Evolutionary conservation across 441 rosid genomes (phyloP).

Genomic region (Arabidopsis lyrata): DNA sequence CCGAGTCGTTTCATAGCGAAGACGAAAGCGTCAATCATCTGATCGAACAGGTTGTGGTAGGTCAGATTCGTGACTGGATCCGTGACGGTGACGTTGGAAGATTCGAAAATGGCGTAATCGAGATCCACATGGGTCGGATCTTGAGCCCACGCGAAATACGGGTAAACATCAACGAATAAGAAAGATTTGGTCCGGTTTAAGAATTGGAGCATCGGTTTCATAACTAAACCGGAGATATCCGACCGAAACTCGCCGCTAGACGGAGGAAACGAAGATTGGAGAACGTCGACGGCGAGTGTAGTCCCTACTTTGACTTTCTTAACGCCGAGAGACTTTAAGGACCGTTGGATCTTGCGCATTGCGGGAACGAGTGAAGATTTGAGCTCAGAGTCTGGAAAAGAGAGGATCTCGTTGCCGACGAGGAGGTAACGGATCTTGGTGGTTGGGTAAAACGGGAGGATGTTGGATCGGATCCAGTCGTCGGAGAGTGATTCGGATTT

Average conservation of each 20-base stretch:
- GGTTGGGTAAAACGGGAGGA: slow-evolving; percentile 61
- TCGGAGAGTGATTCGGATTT: slow-evolving; percentile 61
- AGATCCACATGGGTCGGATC: slow-evolving; percentile 63
- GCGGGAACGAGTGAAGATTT: slow-evolving; percentile 76
- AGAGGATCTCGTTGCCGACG: slow-evolving; percentile 86
- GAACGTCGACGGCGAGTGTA: slow-evolving; percentile 68
- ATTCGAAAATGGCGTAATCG: slow-evolving; percentile 66
- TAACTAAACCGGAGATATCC: slow-evolving; percentile 58
- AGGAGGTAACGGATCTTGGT: slow-evolving; percentile 89
- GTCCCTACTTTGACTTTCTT: slow-evolving; percentile 78
- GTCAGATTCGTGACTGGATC: slow-evolving; percentile 70
- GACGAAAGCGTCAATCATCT: slow-evolving; percentile 74
- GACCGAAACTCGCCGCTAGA: slow-evolving; percentile 77
- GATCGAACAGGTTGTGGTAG: slow-evolving; percentile 86
- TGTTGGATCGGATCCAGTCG: slow-evolving; percentile 66
- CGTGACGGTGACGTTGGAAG: slow-evolving; percentile 56
- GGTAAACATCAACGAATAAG: slow-evolving; percentile 77
- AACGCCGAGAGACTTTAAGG: slow-evolving; percentile 52
- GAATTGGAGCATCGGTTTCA: slow-evolving; percentile 81
- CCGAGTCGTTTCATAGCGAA: slow-evolving; percentile 85
- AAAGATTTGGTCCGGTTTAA: slow-evolving; percentile 84
- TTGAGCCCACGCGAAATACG: slow-evolving; percentile 75
- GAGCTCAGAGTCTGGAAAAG: slow-evolving; percentile 51
- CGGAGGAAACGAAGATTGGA: slow-evolving; percentile 78
- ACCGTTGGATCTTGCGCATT: slow-evolving; percentile 66